Percentiles rank a stretch among this genome's conserved stretches.
phyloP scores from a whole-genome alignment of 208 protist species.

The Leishmania turanica region DNA sequence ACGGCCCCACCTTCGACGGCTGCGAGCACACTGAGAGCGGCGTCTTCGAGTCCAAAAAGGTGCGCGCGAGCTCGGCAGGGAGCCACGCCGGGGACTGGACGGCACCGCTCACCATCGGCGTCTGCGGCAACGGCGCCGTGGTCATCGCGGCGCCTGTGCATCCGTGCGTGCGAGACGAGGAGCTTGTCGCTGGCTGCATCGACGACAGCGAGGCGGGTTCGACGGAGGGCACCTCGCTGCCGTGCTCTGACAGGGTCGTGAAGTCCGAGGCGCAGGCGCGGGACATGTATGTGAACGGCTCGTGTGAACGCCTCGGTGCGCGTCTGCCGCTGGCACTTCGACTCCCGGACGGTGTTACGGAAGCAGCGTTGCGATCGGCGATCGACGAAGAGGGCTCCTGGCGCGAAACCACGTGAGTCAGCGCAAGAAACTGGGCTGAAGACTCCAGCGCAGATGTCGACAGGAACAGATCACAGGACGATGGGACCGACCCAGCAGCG shows the following conservation, averaged over 20 bases:
- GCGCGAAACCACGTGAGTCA: neutral
- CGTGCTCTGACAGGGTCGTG: neutral
- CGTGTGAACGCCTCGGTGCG: slow-evolving; percentile 1
- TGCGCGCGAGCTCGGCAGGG: neutral
- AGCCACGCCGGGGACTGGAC: neutral
- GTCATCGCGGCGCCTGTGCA: neutral
- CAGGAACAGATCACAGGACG: neutral
- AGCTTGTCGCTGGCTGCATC: neutral
- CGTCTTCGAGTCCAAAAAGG: neutral
- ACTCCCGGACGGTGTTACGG: neutral
- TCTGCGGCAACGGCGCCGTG: neutral
- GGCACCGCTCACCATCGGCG: neutral
- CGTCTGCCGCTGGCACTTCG: neutral
- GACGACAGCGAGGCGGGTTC: neutral
- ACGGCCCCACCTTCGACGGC: neutral
- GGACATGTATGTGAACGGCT: slow-evolving; percentile 17
- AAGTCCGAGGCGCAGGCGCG: too few species aligned
- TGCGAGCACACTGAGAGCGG: neutral
- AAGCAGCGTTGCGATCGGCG: neutral
- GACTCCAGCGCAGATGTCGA: slow-evolving; percentile 18
- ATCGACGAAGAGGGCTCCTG: neutral
- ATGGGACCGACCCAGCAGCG: neutral
- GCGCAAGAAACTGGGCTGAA: slow-evolving; percentile 21
- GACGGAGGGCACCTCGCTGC: neutral
- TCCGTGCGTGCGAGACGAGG: neutral